Evolutionary conservation across 495 filamentous ascomycete genomes (phyloP).

Genomic region (Penicillium argentinense): DNA sequence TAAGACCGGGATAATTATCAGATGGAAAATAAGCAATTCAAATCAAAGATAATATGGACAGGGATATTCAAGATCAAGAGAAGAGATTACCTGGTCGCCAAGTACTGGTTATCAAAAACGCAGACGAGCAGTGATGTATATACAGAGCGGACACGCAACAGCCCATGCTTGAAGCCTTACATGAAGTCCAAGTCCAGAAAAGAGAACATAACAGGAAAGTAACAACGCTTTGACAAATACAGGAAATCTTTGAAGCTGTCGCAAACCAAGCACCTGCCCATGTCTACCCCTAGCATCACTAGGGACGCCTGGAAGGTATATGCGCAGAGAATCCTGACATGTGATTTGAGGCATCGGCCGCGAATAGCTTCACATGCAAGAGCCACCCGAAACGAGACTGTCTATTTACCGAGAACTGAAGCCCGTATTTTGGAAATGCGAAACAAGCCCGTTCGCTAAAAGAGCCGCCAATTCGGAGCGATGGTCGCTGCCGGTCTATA

Average conservation of each 20-base stretch:
- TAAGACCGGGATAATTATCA: too few species aligned
- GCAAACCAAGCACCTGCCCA: neutral
- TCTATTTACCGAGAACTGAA: neutral
- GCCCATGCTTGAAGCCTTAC: neutral
- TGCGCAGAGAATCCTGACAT: neutral
- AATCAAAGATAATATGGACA: too few species aligned
- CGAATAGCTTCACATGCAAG: neutral
- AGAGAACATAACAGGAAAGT: neutral
- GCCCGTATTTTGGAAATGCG: constrained; percentile 1
- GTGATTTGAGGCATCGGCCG: neutral
- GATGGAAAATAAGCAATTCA: too few species aligned
- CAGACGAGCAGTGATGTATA: neutral
- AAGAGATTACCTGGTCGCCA: neutral
- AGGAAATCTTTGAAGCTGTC: neutral
- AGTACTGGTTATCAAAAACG: neutral
- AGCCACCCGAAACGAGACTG: neutral
- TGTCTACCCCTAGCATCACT: too few species aligned
- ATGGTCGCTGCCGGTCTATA: neutral
- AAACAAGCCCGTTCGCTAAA: constrained; percentile 1
- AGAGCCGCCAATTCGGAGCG: neutral
- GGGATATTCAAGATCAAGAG: too few species aligned
- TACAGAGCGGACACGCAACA: neutral
- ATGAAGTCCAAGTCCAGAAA: constrained; percentile 1
- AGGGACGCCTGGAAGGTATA: neutral
- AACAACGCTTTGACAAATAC: neutral